phyloP scores from a whole-genome alignment of 495 filamentous ascomycete genomes.

The Penicillium salamii region DNA sequence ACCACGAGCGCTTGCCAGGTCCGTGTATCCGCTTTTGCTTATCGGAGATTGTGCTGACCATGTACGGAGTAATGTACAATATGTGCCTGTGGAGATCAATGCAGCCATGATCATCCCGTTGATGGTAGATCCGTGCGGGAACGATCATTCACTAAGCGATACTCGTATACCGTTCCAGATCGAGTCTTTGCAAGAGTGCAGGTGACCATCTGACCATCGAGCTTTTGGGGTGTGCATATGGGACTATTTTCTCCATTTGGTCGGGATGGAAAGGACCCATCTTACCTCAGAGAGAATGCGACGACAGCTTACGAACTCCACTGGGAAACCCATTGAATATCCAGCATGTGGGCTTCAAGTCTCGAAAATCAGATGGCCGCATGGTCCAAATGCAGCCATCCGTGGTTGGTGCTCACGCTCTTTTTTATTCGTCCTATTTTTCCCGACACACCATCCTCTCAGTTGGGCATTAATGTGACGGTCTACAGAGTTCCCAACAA shows the following conservation, averaged over 20 bases:
- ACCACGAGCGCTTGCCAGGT: slow-evolving; percentile 5
- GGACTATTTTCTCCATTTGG: neutral
- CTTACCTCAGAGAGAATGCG: neutral
- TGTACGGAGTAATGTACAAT: neutral
- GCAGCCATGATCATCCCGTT: neutral
- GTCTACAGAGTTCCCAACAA: neutral
- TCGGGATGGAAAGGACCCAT: slow-evolving; percentile 15
- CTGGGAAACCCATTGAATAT: slow-evolving; percentile 1
- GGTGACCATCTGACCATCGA: slow-evolving; percentile 15
- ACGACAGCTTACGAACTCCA: slow-evolving; percentile 3
- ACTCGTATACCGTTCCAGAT: neutral
- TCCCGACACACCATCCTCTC: neutral
- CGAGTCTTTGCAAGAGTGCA: slow-evolving; percentile 6
- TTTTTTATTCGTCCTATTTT: too few relatives aligned
- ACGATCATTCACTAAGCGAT: neutral
- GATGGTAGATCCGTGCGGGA: neutral
- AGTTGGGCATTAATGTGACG: neutral
- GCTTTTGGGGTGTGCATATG: slow-evolving; percentile 2
- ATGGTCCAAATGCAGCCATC: slow-evolving; percentile 22
- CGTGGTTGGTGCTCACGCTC: slow-evolving; percentile 23
- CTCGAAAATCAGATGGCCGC: slow-evolving; percentile 19
- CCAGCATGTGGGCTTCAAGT: neutral
- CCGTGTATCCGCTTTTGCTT: slow-evolving; percentile 3
- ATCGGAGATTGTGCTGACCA: slow-evolving; percentile 1
- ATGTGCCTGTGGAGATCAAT: slow-evolving; percentile 1